Evolutionary conservation across 2,329 filamentous ascomycete species (phyloP).

Genomic region (Aureobasidium sp.): DNA sequence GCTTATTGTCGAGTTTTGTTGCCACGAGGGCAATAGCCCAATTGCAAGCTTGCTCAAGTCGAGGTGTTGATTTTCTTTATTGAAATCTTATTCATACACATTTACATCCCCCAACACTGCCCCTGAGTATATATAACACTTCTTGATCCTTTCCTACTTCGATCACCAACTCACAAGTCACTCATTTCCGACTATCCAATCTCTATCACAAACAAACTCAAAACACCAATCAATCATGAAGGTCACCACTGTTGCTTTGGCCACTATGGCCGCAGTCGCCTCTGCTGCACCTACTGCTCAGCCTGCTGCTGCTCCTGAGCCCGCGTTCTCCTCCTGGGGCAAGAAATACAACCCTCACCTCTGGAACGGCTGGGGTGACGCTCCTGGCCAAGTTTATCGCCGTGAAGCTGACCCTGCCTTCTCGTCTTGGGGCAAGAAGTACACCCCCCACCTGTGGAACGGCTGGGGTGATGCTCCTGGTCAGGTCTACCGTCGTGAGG

Average conservation of each 20-base stretch:
- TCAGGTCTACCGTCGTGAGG: conserved; percentile 21
- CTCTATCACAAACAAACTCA: conserved; percentile 25
- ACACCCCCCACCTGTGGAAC: background rate
- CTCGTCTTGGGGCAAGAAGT: background rate
- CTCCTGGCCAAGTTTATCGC: conserved; percentile 4
- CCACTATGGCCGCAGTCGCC: conserved; percentile 12
- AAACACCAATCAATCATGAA: conserved; percentile 37
- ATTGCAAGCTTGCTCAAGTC: background rate
- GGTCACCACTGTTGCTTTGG: conserved; percentile 15
- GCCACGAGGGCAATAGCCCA: conserved; percentile 1
- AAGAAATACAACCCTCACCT: conserved; percentile 16
- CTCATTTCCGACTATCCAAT: conserved; percentile 20
- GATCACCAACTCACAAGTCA: conserved; percentile 23
- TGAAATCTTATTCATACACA: conserved; percentile 18
- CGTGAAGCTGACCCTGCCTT: conserved; percentile 7
- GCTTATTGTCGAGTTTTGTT: background rate
- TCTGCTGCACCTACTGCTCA: conserved; percentile 23
- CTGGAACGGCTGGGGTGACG: conserved; percentile 13
- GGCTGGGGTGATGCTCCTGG: conserved; percentile 16
- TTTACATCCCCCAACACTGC: conserved; percentile 13
- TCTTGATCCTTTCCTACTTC: conserved; percentile 19
- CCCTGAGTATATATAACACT: conserved; percentile 2
- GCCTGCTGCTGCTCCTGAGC: conserved; percentile 21
- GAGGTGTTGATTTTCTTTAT: conserved; percentile 12
- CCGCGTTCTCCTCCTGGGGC: conserved; percentile 14